These are phyloP conservation scores for Fabrea salina DNA, from an alignment of 169 alveolate genomes.

Conservation along the genomic window DNA sequence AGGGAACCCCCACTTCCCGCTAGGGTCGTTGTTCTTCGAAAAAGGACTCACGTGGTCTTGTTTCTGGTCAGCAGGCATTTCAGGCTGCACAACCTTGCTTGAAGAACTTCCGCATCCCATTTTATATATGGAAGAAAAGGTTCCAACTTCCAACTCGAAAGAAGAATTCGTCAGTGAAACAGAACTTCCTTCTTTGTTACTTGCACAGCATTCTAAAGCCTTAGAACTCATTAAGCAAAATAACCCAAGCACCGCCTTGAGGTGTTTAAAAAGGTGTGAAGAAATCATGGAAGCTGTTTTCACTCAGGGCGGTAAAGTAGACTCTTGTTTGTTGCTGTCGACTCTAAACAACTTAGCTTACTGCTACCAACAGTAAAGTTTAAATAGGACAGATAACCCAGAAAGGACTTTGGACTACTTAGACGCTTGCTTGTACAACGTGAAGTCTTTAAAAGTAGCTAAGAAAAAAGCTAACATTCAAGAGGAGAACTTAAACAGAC, in stretches of 20 bases:
- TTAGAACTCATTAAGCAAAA: neutral
- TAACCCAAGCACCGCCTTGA: neutral
- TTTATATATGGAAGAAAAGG: no score
- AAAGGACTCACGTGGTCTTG: no score
- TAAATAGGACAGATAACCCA: neutral
- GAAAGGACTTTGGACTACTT: neutral
- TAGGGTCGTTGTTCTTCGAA: no score
- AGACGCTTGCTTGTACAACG: conserved; percentile 20
- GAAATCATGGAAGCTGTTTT: conserved; percentile 16
- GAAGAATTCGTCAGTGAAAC: conserved; percentile 8
- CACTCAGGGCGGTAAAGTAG: neutral
- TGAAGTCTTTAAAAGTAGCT: neutral
- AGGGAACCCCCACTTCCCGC: no score
- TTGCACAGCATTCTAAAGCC: neutral
- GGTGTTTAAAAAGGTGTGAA: conserved; percentile 9
- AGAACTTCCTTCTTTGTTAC: conserved; percentile 10
- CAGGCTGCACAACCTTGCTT: no score
- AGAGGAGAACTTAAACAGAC: neutral
- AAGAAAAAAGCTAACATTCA: neutral
- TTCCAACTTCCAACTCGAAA: neutral
- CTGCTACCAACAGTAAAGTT: conserved; percentile 9
- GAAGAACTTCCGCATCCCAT: no score
- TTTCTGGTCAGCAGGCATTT: no score
- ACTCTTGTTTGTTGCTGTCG: neutral
- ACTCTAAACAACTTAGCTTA: neutral